Percentiles rank a stretch among this genome's conserved stretches.
phyloP scores from a whole-genome alignment of 805 yeast species.

The Candida coquimbonensis region DNA sequence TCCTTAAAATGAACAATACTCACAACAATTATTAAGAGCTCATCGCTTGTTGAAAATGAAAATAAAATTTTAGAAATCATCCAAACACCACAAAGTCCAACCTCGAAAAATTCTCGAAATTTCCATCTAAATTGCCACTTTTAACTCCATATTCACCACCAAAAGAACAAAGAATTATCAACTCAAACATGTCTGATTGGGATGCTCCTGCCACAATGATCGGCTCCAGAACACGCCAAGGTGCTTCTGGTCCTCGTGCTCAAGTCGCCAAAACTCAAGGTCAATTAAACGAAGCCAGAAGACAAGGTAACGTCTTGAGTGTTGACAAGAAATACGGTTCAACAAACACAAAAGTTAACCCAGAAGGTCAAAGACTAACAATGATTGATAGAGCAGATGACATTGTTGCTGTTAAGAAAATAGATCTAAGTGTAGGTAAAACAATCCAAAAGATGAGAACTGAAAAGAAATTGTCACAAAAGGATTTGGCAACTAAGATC shows the following conservation, averaged over 20 bases:
- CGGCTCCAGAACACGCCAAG: slow-evolving; percentile 83
- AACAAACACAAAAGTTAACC: slow-evolving; percentile 52
- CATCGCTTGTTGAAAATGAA: not conserved
- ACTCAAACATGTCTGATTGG: slow-evolving; percentile 63
- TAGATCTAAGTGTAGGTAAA: slow-evolving; percentile 79
- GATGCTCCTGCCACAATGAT: slow-evolving; percentile 74
- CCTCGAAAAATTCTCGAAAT: not conserved
- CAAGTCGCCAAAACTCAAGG: slow-evolving; percentile 72
- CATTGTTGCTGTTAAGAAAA: slow-evolving; percentile 85
- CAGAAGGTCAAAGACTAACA: slow-evolving; percentile 93
- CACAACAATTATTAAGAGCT: not conserved
- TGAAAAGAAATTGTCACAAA: slow-evolving; percentile 85
- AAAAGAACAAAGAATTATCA: not conserved
- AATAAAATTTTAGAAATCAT: not conserved
- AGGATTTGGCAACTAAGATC: slow-evolving; percentile 91
- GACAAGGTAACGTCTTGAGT: slow-evolving; percentile 81
- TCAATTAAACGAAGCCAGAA: slow-evolving; percentile 87
- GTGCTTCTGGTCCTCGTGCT: slow-evolving; percentile 83
- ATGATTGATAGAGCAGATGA: slow-evolving; percentile 91
- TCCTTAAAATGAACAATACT: not conserved
- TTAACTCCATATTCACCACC: not conserved
- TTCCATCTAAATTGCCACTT: not conserved
- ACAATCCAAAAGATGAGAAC: slow-evolving; percentile 80
- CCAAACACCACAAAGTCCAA: not conserved
- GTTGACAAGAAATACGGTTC: slow-evolving; percentile 89